Percentiles rank a stretch among this genome's conserved stretches.
These are phyloP conservation scores for Stromatinia cepivora DNA, from an alignment of 2,329 filamentous ascomycete genomes.

Conservation along the genomic window DNA sequence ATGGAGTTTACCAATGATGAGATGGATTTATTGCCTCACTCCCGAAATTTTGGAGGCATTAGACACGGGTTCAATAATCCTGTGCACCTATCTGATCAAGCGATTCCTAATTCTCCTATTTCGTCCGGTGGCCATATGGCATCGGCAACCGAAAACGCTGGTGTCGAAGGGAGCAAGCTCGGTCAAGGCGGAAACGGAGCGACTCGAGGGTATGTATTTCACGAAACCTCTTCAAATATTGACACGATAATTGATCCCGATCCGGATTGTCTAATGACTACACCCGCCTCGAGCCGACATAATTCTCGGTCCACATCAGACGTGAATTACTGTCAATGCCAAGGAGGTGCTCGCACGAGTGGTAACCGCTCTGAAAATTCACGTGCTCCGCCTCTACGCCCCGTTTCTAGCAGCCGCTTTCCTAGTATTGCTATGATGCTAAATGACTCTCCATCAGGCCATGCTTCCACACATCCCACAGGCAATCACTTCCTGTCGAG, in stretches of 20 bases:
- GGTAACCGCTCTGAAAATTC: neutral
- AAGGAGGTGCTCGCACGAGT: neutral
- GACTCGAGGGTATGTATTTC: neutral
- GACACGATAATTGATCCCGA: neutral
- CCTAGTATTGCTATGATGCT: constrained; percentile 20
- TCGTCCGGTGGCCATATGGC: neutral
- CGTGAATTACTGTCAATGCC: constrained; percentile 1
- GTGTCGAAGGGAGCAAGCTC: neutral
- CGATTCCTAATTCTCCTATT: constrained; percentile 1
- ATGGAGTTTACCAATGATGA: constrained; percentile 14
- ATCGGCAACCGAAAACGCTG: neutral
- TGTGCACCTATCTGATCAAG: constrained; percentile 4
- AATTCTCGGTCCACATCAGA: neutral
- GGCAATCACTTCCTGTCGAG: neutral
- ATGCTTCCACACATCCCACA: neutral
- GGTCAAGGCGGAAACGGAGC: neutral
- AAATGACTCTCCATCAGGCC: neutral
- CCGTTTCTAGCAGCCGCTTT: neutral
- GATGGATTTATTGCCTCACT: constrained; percentile 5
- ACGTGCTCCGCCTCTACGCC: neutral
- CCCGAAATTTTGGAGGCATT: constrained; percentile 21
- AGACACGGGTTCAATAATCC: constrained; percentile 22
- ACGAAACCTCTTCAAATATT: constrained; percentile 3
- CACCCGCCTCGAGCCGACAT: constrained; percentile 8
- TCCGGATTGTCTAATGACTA: constrained; percentile 20